Evolutionary conservation across 1,284 basidiomycete genomes (phyloP).

Genomic region (Pyrrhoderma lamaoense): DNA sequence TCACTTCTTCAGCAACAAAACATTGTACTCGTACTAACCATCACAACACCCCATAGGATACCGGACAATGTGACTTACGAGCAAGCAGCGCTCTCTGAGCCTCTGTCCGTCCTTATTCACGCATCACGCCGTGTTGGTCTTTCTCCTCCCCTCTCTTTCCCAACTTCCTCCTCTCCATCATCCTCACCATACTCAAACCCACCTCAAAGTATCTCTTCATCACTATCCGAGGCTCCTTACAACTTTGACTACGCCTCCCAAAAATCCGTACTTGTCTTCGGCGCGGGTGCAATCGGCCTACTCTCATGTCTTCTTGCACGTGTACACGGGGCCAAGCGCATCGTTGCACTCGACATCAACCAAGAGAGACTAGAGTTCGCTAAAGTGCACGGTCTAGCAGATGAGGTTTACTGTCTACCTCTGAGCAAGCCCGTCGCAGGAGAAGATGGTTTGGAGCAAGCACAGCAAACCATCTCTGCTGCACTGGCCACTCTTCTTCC

Average conservation of each 20-base stretch:
- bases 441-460: slow-evolving; percentile 60
- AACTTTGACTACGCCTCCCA: slow-evolving; percentile 26
- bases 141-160: slow-evolving; percentile 46
- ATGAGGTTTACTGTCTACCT: slow-evolving; percentile 64
- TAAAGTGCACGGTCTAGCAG: slow-evolving; percentile 65
- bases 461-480: slow-evolving; percentile 50
- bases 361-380: slow-evolving; percentile 74
- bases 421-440: slow-evolving; percentile 33
- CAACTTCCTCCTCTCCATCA: slow-evolving; percentile 84
- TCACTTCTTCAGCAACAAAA: background rate
- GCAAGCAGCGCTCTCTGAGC: slow-evolving; percentile 83
- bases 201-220: slow-evolving; percentile 19
- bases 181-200: slow-evolving; percentile 63
- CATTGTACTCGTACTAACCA: too few species aligned
- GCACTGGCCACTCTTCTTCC: slow-evolving; percentile 55
- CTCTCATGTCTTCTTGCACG: slow-evolving; percentile 78
- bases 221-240: background rate
- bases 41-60: slow-evolving; percentile 60
- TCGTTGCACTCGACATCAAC: slow-evolving; percentile 85
- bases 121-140: slow-evolving; percentile 39
- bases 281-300: slow-evolving; percentile 88
- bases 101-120: slow-evolving; percentile 68
- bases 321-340: slow-evolving; percentile 58
- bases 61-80: slow-evolving; percentile 72
- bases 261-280: slow-evolving; percentile 79